A percentile compares a stretch with the other conserved stretches of the same genome.
phyloP scores from a whole-genome alignment of 1,139 yeast genomes.

The Debaryomyces robertsiae region DNA sequence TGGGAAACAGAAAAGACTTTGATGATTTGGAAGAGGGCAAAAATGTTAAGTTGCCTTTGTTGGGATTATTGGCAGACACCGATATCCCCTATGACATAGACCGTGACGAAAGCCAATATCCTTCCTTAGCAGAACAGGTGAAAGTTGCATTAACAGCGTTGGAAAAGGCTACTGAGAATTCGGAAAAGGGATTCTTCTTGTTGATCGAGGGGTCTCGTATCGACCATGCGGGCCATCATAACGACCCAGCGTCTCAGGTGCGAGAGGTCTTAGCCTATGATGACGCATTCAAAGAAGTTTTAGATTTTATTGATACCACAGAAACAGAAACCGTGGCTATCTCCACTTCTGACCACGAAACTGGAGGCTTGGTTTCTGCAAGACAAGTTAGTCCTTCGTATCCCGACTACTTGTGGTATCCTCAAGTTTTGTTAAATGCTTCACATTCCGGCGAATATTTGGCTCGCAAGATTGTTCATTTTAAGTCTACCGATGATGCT shows the following conservation, averaged over 20 bases:
- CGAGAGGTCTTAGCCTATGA: constrained; percentile 61
- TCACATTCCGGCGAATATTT: constrained; percentile 75
- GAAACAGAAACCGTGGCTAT: constrained; percentile 74
- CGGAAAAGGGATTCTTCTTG: constrained; percentile 78
- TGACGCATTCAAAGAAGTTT: constrained; percentile 68
- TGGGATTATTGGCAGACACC: constrained; percentile 67
- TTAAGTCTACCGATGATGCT: constrained; percentile 29
- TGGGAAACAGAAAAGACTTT: constrained; percentile 56
- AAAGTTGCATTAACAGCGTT: constrained; percentile 68
- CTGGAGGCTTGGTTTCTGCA: constrained; percentile 80
- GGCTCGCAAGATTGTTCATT: constrained; percentile 30
- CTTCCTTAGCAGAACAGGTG: constrained; percentile 76
- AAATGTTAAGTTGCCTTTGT: constrained; percentile 67
- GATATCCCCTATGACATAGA: constrained; percentile 86
- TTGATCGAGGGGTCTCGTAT: constrained; percentile 86
- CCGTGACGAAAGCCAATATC: constrained; percentile 57
- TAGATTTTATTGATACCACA: constrained; percentile 61
- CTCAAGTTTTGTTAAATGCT: constrained; percentile 65
- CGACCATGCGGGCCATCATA: constrained; percentile 89
- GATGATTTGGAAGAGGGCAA: constrained; percentile 55
- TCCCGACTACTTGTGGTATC: constrained; percentile 71
- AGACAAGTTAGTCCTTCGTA: constrained; percentile 60
- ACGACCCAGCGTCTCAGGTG: constrained; percentile 84
- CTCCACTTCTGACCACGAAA: constrained; percentile 87
- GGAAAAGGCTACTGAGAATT: constrained; percentile 61